These are phyloP conservation scores for Sarcomyxa edulis DNA, from an alignment of 768 basidiomycete genomes.

Conservation along the genomic window DNA sequence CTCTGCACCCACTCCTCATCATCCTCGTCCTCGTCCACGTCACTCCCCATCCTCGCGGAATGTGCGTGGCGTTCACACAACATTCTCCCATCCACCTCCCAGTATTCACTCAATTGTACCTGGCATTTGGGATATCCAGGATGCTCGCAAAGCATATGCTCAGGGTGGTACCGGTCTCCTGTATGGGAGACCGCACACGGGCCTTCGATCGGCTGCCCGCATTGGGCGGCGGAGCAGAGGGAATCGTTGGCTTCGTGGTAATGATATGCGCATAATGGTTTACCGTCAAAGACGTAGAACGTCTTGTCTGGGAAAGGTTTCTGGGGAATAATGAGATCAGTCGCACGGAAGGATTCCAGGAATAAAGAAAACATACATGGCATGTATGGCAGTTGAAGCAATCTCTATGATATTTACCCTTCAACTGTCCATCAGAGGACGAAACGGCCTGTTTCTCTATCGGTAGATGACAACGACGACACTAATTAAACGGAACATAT, in stretches of 20 bases:
- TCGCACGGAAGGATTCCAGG: background rate
- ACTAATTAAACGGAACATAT: slow-evolving; percentile 39
- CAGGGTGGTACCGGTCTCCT: slow-evolving; percentile 81
- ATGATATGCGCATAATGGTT: slow-evolving; percentile 87
- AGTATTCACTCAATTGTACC: slow-evolving; percentile 74
- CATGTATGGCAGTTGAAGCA: slow-evolving; percentile 90
- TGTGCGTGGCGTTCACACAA: slow-evolving; percentile 79
- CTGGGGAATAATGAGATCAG: slow-evolving; percentile 37
- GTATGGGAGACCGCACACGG: slow-evolving; percentile 85
- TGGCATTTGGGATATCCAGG: slow-evolving; percentile 40
- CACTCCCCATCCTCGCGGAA: slow-evolving; percentile 13
- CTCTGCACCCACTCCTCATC: slow-evolving; percentile 29
- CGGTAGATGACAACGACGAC: slow-evolving; percentile 78
- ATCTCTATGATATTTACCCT: slow-evolving; percentile 90
- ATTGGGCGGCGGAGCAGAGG: slow-evolving; percentile 71
- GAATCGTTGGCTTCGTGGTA: slow-evolving; percentile 92
- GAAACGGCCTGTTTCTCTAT: slow-evolving; percentile 93
- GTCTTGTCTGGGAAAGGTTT: slow-evolving; percentile 88
- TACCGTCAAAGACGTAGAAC: slow-evolving; percentile 89
- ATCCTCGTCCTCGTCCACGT: slow-evolving; percentile 15
- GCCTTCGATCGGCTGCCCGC: slow-evolving; percentile 89
- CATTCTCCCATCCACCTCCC: slow-evolving; percentile 83
- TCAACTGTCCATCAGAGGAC: slow-evolving; percentile 87
- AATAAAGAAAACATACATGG: slow-evolving; percentile 42
- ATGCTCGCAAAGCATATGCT: slow-evolving; percentile 83